A percentile compares a stretch with the other conserved stretches of the same genome.
These are phyloP conservation scores for Solanum tarapatanum DNA, from an alignment of 257 asterid species.

Conservation along the genomic window DNA sequence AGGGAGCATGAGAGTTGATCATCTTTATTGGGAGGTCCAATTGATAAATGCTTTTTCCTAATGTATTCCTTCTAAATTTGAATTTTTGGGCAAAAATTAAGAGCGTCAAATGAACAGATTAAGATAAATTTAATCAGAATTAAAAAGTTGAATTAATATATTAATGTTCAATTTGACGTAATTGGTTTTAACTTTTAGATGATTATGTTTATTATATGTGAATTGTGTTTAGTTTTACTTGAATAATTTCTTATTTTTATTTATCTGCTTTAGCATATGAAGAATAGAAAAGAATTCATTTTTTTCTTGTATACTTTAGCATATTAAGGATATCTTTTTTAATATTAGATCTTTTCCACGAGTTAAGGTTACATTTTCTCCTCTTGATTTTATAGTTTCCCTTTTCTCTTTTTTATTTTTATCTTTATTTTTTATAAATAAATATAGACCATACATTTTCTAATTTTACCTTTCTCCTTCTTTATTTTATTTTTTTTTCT, in stretches of 20 bases:
- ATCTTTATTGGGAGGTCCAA: not conserved
- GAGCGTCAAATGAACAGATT: not conserved
- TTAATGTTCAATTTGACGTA: not conserved
- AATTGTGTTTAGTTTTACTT: not conserved
- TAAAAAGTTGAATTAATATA: not conserved
- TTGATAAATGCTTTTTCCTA: constrained; percentile 1
- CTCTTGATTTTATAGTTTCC: not conserved
- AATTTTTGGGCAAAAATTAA: not conserved
- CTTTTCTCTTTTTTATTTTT: no score
- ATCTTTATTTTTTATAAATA: no score
- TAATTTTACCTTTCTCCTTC: not conserved
- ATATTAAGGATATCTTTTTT: not conserved
- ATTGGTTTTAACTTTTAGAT: not conserved
- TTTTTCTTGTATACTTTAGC: not conserved
- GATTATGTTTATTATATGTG: not conserved
- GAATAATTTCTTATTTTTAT: not conserved
- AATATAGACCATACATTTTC: not conserved
- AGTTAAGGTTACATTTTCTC: not conserved
- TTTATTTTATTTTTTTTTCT: not conserved
- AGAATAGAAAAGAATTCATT: no score
- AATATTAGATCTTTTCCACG: not conserved
- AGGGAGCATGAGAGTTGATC: not conserved
- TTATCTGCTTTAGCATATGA: not conserved
- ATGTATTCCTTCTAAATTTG: constrained; percentile 13
- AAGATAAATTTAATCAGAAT: not conserved